Conservation (phyloP, 306 rosid species). For the Senna siamea region DNA sequence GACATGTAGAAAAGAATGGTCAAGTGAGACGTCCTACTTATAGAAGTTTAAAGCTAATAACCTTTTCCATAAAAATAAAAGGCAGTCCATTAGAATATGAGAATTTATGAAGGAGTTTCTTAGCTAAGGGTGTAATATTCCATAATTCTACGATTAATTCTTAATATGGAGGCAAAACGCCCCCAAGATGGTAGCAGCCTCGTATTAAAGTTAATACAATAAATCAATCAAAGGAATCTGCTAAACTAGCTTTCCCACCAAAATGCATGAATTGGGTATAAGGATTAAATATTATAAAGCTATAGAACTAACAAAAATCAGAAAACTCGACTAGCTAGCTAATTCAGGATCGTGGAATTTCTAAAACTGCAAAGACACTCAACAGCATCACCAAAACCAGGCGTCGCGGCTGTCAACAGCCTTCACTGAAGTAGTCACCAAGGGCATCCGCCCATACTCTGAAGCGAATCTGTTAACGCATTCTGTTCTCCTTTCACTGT, state of each 20-base stretch:
- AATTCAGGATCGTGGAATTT: constrained; percentile 39
- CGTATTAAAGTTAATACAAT: constrained; percentile 51
- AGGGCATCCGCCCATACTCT: constrained; percentile 77
- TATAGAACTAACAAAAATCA: constrained; percentile 39
- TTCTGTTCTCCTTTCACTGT: constrained; percentile 71
- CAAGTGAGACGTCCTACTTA: not conserved
- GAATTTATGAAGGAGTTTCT: no score
- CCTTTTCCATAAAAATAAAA: not conserved
- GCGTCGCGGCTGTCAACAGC: constrained; percentile 82
- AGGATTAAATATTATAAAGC: constrained; percentile 47
- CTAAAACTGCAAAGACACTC: constrained; percentile 36
- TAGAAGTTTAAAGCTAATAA: not conserved
- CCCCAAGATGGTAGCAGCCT: constrained; percentile 44
- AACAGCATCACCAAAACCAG: constrained; percentile 82
- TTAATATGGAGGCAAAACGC: constrained; percentile 27
- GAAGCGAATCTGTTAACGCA: constrained; percentile 73
- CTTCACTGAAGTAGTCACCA: constrained; percentile 73
- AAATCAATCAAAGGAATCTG: constrained; percentile 51
- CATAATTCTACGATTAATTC: constrained; percentile 41
- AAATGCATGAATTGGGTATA: constrained; percentile 37
- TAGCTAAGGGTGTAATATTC: constrained; percentile 16
- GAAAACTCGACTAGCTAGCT: constrained; percentile 40
- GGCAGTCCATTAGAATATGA: not conserved
- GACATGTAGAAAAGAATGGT: not conserved
- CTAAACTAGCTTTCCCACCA: constrained; percentile 39